Conservation (phyloP, 1,284 basidiomycete genomes). For the Austroboletus niveus region DNA sequence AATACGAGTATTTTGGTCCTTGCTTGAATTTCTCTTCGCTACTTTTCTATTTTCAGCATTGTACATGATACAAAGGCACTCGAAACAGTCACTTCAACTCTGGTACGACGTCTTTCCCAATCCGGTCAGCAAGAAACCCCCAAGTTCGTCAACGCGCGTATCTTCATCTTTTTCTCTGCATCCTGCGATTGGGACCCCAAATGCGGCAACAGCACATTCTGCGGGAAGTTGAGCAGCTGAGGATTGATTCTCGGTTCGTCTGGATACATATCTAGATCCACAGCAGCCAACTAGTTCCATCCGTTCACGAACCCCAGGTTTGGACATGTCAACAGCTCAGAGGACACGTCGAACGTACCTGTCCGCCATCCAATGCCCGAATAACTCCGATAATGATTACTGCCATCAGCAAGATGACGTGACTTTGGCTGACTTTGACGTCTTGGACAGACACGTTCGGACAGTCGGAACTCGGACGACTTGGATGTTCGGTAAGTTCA, state of each 20-base stretch:
- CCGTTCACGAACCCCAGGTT: background rate
- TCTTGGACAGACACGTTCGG: too few relatives aligned
- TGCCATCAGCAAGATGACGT: too few relatives aligned
- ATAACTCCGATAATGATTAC: constrained; percentile 46
- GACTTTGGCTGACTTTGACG: too few relatives aligned
- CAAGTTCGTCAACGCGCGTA: constrained; percentile 72
- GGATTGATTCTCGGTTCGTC: constrained; percentile 87
- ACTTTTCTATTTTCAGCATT: too few relatives aligned
- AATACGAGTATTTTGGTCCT: too few relatives aligned
- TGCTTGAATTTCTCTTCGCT: too few relatives aligned
- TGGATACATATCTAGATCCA: constrained; percentile 89
- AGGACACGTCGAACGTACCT: constrained; percentile 48
- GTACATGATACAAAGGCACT: too few relatives aligned
- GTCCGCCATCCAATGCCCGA: constrained; percentile 80
- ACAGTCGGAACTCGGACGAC: too few relatives aligned
- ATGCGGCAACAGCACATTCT: constrained; percentile 86
- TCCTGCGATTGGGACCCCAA: constrained; percentile 88
- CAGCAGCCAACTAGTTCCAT: constrained; percentile 62
- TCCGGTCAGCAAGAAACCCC: constrained; percentile 63
- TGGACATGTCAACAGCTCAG: background rate
- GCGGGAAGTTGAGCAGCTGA: constrained; percentile 73
- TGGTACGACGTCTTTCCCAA: constrained; percentile 60
- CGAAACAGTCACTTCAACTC: constrained; percentile 40
- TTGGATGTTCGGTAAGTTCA: too few relatives aligned
- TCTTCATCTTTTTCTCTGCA: constrained; percentile 79